A percentile compares a stretch with the other conserved stretches of the same genome.
phyloP scores from a whole-genome alignment of 306 rosid genomes.

The Castanospermum australe region DNA sequence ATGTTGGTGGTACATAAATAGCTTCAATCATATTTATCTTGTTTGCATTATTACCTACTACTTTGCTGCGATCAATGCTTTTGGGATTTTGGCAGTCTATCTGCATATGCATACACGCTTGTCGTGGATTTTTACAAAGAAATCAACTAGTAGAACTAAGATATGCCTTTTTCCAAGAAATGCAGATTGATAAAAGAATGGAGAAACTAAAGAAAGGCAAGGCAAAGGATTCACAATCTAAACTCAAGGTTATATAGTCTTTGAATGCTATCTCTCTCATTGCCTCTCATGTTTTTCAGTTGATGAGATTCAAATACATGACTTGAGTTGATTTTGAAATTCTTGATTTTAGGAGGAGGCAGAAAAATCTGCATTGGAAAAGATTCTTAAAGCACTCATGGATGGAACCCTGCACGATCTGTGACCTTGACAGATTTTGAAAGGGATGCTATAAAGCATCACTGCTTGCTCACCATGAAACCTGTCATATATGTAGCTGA shows the following conservation, averaged over 20 bases:
- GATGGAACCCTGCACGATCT: slow-evolving; percentile 95
- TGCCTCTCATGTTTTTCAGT: background rate
- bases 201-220: slow-evolving; percentile 94
- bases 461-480: slow-evolving; percentile 92
- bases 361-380: slow-evolving; percentile 83
- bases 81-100: background rate
- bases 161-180: slow-evolving; percentile 51
- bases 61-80: background rate
- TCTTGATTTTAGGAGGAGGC: slow-evolving; percentile 77
- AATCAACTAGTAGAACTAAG: slow-evolving; percentile 53
- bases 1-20: background rate
- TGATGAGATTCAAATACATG: background rate
- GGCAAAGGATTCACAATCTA: slow-evolving; percentile 76
- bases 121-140: slow-evolving; percentile 20
- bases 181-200: slow-evolving; percentile 96
- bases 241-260: slow-evolving; percentile 66
- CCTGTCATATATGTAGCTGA: slow-evolving; percentile 87
- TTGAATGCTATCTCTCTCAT: background rate
- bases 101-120: background rate
- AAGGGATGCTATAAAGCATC: slow-evolving; percentile 75
- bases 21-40: slow-evolving; percentile 7
- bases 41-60: slow-evolving; percentile 2
- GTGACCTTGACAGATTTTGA: slow-evolving; percentile 79
- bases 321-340: slow-evolving; percentile 6
- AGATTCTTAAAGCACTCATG: slow-evolving; percentile 71